These are phyloP conservation scores for Leishmania major DNA, from an alignment of 208 protist genomes.

Conservation along the genomic window DNA sequence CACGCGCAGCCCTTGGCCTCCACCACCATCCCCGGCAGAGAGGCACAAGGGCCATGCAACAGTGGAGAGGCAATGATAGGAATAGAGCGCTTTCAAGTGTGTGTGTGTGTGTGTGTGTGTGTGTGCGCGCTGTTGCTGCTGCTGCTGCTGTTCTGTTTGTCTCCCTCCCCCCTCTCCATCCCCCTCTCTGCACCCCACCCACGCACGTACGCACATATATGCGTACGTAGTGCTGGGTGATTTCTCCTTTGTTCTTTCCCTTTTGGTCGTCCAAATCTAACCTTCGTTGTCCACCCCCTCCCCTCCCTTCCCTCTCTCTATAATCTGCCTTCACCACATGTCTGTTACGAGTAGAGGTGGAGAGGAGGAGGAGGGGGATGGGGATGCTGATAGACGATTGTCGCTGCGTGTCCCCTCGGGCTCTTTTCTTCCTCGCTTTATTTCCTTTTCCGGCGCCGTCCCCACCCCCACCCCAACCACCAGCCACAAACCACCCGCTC, in stretches of 20 bases:
- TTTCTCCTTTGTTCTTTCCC: neutral
- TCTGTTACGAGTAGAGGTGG: neutral
- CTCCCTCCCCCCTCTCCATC: neutral
- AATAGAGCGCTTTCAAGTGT: neutral
- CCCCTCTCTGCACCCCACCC: neutral
- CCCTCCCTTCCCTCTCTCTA: neutral
- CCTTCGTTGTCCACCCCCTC: neutral
- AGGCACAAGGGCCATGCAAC: neutral
- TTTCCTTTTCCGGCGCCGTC: no score
- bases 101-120: neutral
- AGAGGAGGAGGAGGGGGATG: neutral
- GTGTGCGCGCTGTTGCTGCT: neutral
- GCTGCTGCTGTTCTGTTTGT: neutral
- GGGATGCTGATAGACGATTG: neutral
- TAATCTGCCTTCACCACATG: neutral
- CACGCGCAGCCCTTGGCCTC: neutral
- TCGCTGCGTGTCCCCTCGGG: neutral
- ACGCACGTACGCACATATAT: neutral
- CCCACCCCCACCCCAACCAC: no score
- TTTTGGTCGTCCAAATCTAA: neutral
- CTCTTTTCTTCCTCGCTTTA: neutral
- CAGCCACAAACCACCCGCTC: neutral
- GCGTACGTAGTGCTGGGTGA: neutral
- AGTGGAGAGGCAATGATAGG: neutral
- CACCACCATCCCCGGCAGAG: neutral